Evolutionary conservation across 768 basidiomycete species (phyloP).

Genomic region (Trametes cingulata): DNA sequence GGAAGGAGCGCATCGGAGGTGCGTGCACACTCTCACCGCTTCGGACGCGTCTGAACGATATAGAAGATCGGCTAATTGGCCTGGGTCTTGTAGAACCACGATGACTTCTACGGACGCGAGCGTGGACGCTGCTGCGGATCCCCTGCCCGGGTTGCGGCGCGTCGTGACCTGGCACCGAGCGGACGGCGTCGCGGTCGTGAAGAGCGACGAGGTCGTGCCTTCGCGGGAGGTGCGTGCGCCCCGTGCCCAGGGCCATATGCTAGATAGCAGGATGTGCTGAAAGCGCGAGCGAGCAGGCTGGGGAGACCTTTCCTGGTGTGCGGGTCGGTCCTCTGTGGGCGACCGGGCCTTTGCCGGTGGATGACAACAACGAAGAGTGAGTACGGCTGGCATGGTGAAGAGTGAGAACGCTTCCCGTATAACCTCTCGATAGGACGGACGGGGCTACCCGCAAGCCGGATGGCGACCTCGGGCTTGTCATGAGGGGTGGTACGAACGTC

Average conservation of each 20-base stretch:
- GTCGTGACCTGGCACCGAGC: conserved; percentile 52
- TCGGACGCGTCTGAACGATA: neutral
- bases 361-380: conserved; percentile 53
- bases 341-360: conserved; percentile 51
- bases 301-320: conserved; percentile 31
- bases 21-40: neutral
- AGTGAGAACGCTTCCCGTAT: neutral
- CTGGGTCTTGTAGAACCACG: too few species aligned
- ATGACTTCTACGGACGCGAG: too few species aligned
- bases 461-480: conserved; percentile 44
- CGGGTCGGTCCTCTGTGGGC: conserved; percentile 47
- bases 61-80: too few species aligned
- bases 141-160: conserved; percentile 44
- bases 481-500: conserved; percentile 47
- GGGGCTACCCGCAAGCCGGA: conserved; percentile 44
- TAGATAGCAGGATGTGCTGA: neutral
- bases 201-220: conserved; percentile 35
- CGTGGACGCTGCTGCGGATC: conserved; percentile 20
- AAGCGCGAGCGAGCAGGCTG: too few species aligned
- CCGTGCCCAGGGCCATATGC: too few species aligned
- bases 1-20: neutral
- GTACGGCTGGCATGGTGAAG: neutral
- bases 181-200: conserved; percentile 43
- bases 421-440: conserved; percentile 32
- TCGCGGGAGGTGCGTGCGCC: conserved; percentile 28